Conservation (phyloP, 345 rosid species). For the Aquilaria malaccensis region DNA sequence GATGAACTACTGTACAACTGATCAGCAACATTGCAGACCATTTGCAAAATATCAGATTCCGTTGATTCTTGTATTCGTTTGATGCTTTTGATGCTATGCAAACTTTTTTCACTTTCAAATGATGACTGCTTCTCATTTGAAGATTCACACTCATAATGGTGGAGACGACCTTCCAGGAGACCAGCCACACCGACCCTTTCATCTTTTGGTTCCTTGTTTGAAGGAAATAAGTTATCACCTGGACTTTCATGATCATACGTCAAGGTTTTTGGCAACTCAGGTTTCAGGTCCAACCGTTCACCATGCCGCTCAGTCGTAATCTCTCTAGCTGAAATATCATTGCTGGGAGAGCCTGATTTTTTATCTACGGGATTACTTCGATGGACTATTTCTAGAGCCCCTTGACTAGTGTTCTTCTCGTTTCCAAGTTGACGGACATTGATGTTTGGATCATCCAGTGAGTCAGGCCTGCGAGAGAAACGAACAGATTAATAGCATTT, state of each 20-base stretch:
- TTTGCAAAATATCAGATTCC: conserved; percentile 24
- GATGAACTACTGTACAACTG: conserved; percentile 24
- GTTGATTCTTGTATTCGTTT: conserved; percentile 22
- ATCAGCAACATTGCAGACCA: conserved; percentile 32
- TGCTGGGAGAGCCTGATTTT: conserved; percentile 13
- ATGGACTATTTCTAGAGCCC: conserved; percentile 19
- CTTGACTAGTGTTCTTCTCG: conserved; percentile 17
- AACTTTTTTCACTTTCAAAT: conserved; percentile 28
- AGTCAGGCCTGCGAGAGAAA: conserved; percentile 27
- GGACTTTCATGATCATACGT: conserved; percentile 21
- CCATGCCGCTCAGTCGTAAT: conserved; percentile 15
- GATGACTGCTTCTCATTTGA: conserved; percentile 15
- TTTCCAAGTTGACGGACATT: conserved; percentile 14
- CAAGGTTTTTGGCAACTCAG: conserved; percentile 27
- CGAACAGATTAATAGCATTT: neutral
- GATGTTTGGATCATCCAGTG: conserved; percentile 25
- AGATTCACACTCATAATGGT: conserved; percentile 9
- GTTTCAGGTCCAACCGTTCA: conserved; percentile 24
- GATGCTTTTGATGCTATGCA: conserved; percentile 27
- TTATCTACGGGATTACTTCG: conserved; percentile 14
- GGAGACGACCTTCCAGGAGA: conserved; percentile 2
- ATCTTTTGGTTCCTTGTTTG: conserved; percentile 14
- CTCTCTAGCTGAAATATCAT: conserved; percentile 16
- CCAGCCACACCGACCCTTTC: conserved; percentile 9
- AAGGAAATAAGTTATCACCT: conserved; percentile 21